Base-by-base conservation (phyloP, 1,284 basidiomycete species). In the Fomes fomentarius region DNA sequence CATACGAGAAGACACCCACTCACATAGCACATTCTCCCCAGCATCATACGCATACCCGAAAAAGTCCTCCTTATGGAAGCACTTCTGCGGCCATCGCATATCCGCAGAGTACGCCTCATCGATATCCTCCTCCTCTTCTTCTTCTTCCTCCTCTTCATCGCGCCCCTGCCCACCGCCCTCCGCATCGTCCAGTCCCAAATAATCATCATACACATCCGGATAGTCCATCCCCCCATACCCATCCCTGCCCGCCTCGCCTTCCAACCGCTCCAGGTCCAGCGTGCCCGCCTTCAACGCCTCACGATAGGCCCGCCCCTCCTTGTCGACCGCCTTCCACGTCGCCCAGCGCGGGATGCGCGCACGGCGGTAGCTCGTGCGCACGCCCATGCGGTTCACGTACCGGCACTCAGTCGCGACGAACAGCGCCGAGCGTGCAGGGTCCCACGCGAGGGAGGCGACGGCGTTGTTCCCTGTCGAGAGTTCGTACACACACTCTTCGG, bases 391-490 rank as follows among this genome's bases (percentile, higher is more conserved):
- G 53, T 73, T 69, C 43, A 72, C 60, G 54, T 71, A 67, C 6
- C 41, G 43, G 28, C 68, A 76, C 38, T 67, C 52, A 12, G 74
- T 75, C 3, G 65, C 60, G 4, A 71, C 73, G 47, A 67, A 74
- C 1, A 76, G 60, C 1, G 65, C 60, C 12, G 65, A 59, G n/a
- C 56, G 58, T 3, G 42, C 24, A 2, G 54, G 54, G 53, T 74
- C 68, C 73, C 73, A 75, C 0, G 61, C 67, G 37, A 76, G 50
- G 11, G 52, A 54, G 1, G 22, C 22, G 0, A 75, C 73, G 8
- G 44, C 30, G 49, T 71, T 74, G 57, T 76, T 75, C 34, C 74
- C 74, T 4, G 73, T 74, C 9, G 71, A 63, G 17, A 76, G 65
- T 42, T 74, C 72, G 60, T 74, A 75, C 12, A 74, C 57, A 10